Evolutionary conservation across 371 early-diverging fungal species (phyloP).

Genomic region (Mortierella sp.): DNA sequence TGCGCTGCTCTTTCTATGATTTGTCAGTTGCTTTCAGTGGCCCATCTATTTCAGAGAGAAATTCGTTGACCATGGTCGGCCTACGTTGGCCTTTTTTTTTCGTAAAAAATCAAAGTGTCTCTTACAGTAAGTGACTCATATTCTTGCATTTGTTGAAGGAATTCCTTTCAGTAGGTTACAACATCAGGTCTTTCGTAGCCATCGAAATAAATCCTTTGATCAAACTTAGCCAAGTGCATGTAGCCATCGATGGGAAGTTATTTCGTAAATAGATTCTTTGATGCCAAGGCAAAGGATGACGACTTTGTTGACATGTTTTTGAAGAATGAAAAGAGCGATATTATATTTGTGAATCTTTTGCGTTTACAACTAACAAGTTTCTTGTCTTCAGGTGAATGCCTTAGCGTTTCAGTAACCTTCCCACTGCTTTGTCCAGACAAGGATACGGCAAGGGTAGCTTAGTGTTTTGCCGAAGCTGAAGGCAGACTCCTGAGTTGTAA

Average conservation of each 20-base stretch:
- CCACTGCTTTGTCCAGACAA: no score
- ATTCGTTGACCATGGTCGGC: neutral
- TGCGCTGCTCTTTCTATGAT: neutral
- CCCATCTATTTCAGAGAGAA: neutral
- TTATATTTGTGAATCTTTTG: neutral
- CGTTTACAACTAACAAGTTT: neutral
- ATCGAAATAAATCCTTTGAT: neutral
- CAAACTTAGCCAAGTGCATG: neutral
- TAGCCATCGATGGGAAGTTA: neutral
- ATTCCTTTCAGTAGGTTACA: neutral
- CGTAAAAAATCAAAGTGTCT: neutral
- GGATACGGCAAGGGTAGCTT: no score
- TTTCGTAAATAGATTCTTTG: neutral
- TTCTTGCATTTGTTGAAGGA: neutral
- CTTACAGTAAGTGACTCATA: neutral
- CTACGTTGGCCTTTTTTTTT: neutral
- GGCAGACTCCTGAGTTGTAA: no score
- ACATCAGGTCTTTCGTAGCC: neutral
- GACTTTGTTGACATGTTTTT: neutral
- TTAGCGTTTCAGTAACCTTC: neutral
- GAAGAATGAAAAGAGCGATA: neutral
- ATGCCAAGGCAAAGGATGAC: neutral
- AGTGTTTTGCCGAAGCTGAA: no score
- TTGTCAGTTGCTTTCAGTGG: neutral
- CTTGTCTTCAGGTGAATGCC: neutral